Conservation (phyloP, 495 filamentous ascomycete genomes). For the Extremus antarcticus region DNA sequence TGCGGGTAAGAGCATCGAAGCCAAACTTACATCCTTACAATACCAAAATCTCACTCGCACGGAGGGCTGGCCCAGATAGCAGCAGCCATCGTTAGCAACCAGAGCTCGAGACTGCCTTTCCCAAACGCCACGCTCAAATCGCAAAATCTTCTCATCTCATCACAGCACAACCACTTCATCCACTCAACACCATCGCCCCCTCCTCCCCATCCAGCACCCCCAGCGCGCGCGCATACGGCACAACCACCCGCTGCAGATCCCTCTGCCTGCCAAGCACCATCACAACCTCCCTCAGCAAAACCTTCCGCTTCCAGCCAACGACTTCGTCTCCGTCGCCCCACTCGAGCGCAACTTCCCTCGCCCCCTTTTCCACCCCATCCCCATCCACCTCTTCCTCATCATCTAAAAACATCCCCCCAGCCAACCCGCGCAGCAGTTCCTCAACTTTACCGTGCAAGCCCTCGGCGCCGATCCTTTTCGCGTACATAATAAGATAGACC, state of each 20-base stretch:
- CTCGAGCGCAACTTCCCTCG: slow-evolving; percentile 37
- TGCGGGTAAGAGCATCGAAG: no score
- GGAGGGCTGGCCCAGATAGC: no score
- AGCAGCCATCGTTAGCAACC: no score
- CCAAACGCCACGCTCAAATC: neutral
- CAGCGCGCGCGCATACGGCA: slow-evolving; percentile 20
- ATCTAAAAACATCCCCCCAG: slow-evolving; percentile 57
- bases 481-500: slow-evolving; percentile 89
- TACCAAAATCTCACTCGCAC: no score
- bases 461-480: slow-evolving; percentile 85
- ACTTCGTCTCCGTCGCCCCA: slow-evolving; percentile 55
- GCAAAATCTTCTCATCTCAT: no score
- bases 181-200: neutral
- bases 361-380: slow-evolving; percentile 35
- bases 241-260: slow-evolving; percentile 20
- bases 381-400: slow-evolving; percentile 36
- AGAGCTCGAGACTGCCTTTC: no score
- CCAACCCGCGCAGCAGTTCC: slow-evolving; percentile 68
- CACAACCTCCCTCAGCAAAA: slow-evolving; percentile 78
- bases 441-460: slow-evolving; percentile 79
- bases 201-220: slow-evolving; percentile 9
- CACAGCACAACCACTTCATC: no score
- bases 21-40: no score
- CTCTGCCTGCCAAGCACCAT: slow-evolving; percentile 58
- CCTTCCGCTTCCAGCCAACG: slow-evolving; percentile 80